Evolutionary conservation across 2,329 filamentous ascomycete species (phyloP), one percentile per base, ranked within the genome.

Genomic region (Calonectria multiphialidica): DNA sequence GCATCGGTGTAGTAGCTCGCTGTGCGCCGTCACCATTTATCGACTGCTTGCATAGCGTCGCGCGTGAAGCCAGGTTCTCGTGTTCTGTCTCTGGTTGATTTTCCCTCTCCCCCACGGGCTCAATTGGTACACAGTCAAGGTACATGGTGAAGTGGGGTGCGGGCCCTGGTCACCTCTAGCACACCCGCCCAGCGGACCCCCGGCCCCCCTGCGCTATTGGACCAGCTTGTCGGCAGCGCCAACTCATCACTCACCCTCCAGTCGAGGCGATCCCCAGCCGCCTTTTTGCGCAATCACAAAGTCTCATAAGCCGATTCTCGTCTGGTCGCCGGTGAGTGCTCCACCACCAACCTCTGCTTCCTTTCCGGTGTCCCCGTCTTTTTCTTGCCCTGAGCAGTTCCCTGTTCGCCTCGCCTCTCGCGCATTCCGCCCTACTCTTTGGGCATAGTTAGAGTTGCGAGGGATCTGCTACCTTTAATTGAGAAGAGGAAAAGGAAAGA

Each of bases 181-280:
- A 74, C 76, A 72, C 55, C 74, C 72, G 72, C 69, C 40, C 47
- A 49, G 73, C 68, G 67, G 72, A 76, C 79, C 81, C 81, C 77
- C 75, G 75, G 80, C 75, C 62, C 55, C 69, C 76, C 68, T 72
- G 76, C 77, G 73, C 78, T 74, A 84, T 84, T 84, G 83, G 83
- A 73, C 77, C 76, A 81, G 76, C 75, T 76, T 76, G 74, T 78
- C 82, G 78, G 82, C 81, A 84, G 66, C 82, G 83, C 83, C 83
- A 84, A 76, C 83, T 81, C 83, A 84, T 84, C 83, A 83, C 67
- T 68, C 53, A 50, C 73, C 69, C 74, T 70, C 67, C 66, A 37
- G 21, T 50, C 44, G 30, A 69, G 45, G 68, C 40, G 44, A 68
- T 67, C 70, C 70, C 70, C 70, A 72, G 73, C 73, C 73, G 66